Base-by-base conservation (phyloP, 1,284 basidiomycete genomes). In the Mycosarcoma maydis region DNA sequence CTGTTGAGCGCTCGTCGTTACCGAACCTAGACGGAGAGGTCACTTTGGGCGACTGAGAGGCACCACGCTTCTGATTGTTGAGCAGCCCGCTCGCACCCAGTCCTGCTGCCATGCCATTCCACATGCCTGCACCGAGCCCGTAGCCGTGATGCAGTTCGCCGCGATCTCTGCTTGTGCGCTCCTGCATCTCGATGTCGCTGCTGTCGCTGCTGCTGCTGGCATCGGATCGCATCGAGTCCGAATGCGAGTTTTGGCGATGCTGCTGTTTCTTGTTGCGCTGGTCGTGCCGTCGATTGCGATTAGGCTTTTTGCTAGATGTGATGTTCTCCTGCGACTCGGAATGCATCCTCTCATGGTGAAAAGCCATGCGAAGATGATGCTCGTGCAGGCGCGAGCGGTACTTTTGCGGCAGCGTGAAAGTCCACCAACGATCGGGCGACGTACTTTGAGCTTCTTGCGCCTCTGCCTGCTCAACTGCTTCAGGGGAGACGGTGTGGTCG, bases 401-500 rank as follows among this genome's bases (percentile, higher is more conserved):
- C 47, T 76, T 75, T 37, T 72, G 56, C 1, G 76, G 76, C 23
- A 77, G 51, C 1, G 76, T 73, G 40, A 78, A 77, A 4, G 73
- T 70, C 75, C 75, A 75, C 75, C 76, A 68, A 16, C 65, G 50
- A 14, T 69, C 71, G 11, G 66, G 71, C 6, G 58, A 49, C 4
- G 46, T 55, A 24, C 55, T 61, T 17, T 60, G 53, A 6, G 55
- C 57, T 46, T 66, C 57, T 24, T 60, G 40, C 2, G 52, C 53
- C 40, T 61, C 62, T 20, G 57, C 42, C 27, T 66, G 32, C 20
- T 61, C 40, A 9, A 52, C 62, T n/a, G 57, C 46, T 36, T 54
- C 48, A 11, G 54, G 49, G 3, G 58, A 52, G 6, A 57, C 37
- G 13, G 53, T 46, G 13, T 50, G 54, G 24, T 56, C 57, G 30